Conservation (phyloP, 2,329 filamentous ascomycete species). For the Biscogniauxia sp. region DNA sequence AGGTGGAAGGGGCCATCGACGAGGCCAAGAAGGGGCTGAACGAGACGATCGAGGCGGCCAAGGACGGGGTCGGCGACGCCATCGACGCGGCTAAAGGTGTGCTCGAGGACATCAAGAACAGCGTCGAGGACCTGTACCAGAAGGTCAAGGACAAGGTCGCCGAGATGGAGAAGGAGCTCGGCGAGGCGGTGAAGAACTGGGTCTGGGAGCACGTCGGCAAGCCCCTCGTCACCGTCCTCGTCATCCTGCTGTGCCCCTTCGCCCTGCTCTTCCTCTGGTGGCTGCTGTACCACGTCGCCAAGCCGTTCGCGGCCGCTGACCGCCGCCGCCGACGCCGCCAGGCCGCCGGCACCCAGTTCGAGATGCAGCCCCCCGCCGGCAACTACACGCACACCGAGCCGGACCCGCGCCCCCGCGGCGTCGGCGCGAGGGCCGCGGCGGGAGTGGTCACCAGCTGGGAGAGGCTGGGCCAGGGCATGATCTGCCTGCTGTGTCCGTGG, state of each 20-base stretch:
- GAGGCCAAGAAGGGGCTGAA: conserved; percentile 1
- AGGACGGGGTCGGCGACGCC: background rate
- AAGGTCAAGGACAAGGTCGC: conserved; percentile 8
- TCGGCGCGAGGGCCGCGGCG: background rate
- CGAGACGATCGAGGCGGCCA: background rate
- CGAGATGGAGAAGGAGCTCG: conserved; percentile 3
- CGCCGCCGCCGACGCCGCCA: too few relatives aligned
- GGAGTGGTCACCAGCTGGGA: conserved; percentile 4
- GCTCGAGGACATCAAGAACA: background rate
- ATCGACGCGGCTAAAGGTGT: conserved; percentile 3
- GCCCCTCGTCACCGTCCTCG: conserved; percentile 2
- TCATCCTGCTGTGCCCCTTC: conserved; percentile 6
- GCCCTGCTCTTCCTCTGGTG: conserved; percentile 6
- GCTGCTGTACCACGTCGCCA: conserved; percentile 1
- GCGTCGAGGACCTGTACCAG: conserved; percentile 2
- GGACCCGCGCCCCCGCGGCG: background rate
- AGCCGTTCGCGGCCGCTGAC: background rate
- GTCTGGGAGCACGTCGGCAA: conserved; percentile 10
- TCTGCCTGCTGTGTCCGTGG: conserved; percentile 4
- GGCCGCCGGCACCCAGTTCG: background rate
- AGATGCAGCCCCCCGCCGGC: background rate
- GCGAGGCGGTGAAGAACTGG: conserved; percentile 2
- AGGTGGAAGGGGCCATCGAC: conserved; percentile 5
- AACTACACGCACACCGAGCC: background rate
- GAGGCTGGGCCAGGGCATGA: conserved; percentile 5